These are phyloP conservation scores for Beauveria medogensis DNA, from an alignment of 2,329 filamentous ascomycete species.

Conservation along the genomic window DNA sequence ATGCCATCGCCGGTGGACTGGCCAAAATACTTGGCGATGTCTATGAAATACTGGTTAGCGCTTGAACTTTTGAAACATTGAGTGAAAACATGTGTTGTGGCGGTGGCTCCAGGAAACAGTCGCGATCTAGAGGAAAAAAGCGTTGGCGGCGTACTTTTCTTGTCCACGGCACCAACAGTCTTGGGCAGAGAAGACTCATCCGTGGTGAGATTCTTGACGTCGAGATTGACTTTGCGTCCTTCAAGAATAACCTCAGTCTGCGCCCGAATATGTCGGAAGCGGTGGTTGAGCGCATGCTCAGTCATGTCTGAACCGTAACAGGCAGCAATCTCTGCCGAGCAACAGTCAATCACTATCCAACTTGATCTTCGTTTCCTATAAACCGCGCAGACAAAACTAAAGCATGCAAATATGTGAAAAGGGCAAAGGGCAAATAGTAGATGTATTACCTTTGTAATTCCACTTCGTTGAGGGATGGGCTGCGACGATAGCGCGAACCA, in stretches of 20 bases:
- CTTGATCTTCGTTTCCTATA: neutral
- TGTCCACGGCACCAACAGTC: slow-evolving; percentile 30
- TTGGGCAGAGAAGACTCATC: slow-evolving; percentile 28
- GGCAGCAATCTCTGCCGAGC: slow-evolving; percentile 34
- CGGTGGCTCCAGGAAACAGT: neutral
- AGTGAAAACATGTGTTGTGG: neutral
- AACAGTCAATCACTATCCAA: slow-evolving; percentile 6
- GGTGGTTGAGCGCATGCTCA: slow-evolving; percentile 40
- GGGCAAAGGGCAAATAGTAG: slow-evolving; percentile 7
- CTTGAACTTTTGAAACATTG: neutral
- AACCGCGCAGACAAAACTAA: neutral
- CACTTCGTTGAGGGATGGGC: slow-evolving; percentile 46
- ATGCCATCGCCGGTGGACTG: slow-evolving; percentile 50
- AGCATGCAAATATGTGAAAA: neutral
- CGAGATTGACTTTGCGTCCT: slow-evolving; percentile 27
- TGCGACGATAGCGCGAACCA: slow-evolving; percentile 53
- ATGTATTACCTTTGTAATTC: slow-evolving; percentile 51
- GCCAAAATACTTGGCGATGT: slow-evolving; percentile 52
- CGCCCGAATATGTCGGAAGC: slow-evolving; percentile 39
- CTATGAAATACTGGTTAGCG: slow-evolving; percentile 24
- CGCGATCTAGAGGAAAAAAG: neutral
- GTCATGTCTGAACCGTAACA: slow-evolving; percentile 44
- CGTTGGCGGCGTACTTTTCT: slow-evolving; percentile 29
- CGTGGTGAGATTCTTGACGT: slow-evolving; percentile 35
- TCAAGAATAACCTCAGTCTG: slow-evolving; percentile 31